A percentile compares a stretch with the other conserved stretches of the same genome.
These are phyloP conservation scores for Warburgia ugandensis DNA, from an alignment of 164 flowering plant genomes.

Conservation along the genomic window DNA sequence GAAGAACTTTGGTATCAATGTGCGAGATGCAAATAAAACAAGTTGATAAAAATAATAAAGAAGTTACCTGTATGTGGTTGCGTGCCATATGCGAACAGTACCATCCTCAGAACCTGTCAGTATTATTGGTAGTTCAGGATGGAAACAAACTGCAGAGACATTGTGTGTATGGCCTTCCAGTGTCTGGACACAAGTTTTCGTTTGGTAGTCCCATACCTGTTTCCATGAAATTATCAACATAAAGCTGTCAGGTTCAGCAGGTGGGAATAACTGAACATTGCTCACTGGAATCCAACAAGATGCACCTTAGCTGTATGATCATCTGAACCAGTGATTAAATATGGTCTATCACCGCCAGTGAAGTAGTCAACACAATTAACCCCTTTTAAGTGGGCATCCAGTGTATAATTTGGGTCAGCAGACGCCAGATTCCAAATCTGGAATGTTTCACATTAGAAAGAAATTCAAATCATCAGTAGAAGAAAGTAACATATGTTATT, in stretches of 20 bases:
- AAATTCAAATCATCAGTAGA: background rate
- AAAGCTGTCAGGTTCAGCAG: slow-evolving; percentile 1
- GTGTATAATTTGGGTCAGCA: slow-evolving; percentile 80
- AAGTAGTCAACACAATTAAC: slow-evolving; percentile 95
- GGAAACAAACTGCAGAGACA: slow-evolving; percentile 84
- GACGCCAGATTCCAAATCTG: slow-evolving; percentile 98
- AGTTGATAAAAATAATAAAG: no score
- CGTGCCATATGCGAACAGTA: slow-evolving; percentile 87
- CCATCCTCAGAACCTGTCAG: slow-evolving; percentile 97
- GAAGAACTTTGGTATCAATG: no score
- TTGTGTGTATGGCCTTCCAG: slow-evolving; percentile 94
- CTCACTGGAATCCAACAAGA: background rate
- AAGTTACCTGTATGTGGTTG: slow-evolving; percentile 77
- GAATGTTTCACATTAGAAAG: background rate
- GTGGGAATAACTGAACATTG: background rate
- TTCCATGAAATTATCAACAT: slow-evolving; percentile 7
- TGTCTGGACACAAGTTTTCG: slow-evolving; percentile 87
- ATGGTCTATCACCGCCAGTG: slow-evolving; percentile 86
- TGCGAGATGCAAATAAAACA: no score
- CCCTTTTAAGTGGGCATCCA: slow-evolving; percentile 92
- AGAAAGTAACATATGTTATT: background rate
- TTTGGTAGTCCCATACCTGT: slow-evolving; percentile 96
- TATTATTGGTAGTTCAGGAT: slow-evolving; percentile 93
- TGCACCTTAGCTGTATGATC: slow-evolving; percentile 93
- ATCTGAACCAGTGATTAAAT: slow-evolving; percentile 90